A percentile compares a stretch with the other conserved stretches of the same genome.
Evolutionary conservation across 345 rosid genomes (phyloP).

Genomic region (Psidium friedrichsthalianum): DNA sequence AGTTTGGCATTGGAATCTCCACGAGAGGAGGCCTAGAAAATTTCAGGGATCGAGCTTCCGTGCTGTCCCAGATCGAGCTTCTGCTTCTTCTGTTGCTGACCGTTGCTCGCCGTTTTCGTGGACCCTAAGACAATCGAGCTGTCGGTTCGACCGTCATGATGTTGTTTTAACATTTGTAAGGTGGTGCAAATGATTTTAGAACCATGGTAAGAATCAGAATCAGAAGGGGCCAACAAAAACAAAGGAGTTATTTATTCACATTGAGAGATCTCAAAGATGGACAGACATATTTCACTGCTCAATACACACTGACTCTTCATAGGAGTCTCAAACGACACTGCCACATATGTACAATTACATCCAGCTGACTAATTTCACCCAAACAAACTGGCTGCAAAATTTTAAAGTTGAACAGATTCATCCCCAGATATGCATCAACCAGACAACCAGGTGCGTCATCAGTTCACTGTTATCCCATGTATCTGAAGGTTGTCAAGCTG

Average conservation of each 20-base stretch:
- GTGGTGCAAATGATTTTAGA: not conserved
- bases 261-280: not conserved
- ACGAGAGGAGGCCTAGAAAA: not conserved
- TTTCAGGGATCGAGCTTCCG: not conserved
- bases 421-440: not conserved
- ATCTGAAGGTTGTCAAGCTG: conserved; percentile 45
- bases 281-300: not conserved
- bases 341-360: not conserved
- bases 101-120: not conserved
- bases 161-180: too few relatives aligned
- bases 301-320: not conserved
- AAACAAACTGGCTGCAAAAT: not conserved
- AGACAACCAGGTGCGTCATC: not conserved
- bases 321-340: not conserved
- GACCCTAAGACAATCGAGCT: not conserved
- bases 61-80: not conserved
- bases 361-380: not conserved
- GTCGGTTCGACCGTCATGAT: accelerated
- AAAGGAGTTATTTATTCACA: not conserved
- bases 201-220: not conserved
- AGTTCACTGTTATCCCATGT: conserved; percentile 39
- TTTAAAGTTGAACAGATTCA: not conserved
- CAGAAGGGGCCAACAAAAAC: not conserved
- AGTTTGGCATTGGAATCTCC: not conserved
- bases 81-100: not conserved